Base-by-base conservation (phyloP, 768 basidiomycete genomes). In the Leccinum pellstonianum region DNA sequence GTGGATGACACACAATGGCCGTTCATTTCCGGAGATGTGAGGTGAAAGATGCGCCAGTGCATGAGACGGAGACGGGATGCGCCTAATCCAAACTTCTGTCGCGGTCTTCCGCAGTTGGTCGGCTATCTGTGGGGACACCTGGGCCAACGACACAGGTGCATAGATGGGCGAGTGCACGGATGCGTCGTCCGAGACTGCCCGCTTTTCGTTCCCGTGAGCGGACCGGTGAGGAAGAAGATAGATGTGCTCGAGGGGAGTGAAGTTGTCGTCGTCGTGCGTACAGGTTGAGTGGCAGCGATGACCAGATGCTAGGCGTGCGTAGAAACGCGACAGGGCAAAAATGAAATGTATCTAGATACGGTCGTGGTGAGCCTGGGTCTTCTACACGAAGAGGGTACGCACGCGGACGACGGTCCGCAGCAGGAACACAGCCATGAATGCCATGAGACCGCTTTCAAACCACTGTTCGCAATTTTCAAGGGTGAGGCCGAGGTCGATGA, bases 401-500 rank as follows among this genome's bases (percentile, higher is more conserved):
- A 91, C 90, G 64, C 89, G 79, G 55, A 90, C 72, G 65, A 88
- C 80, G 57, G 87, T 81, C 61, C 88, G 69, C 37, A 90, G 74
- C 49, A 84, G 77, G 75, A 88, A 80, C 48, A 85, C 70, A 2
- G 79, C 83, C 52, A 90, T 75, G 35, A 83, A 78, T 0, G 77
- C 85, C 59, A 88, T 70, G 33, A 86, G 79, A 8, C 83, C 87
- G 43, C 84, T 80, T 69, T 87, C 88, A 51, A 91, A 80, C 87
- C 87, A 90, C 58, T 81, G 80, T 68, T 93, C 91, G 69, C 91
- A 93, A 63, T 91, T 90, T 73, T 92, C 90, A 47, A 89, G 73
- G 65, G 81, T 88, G 66, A 92, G 77, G 0, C 90, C 90, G 67
- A 88, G 80, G 68, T 89, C 87, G 53, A 82, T 78, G 74, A 90